A percentile compares a stretch with the other conserved stretches of the same genome.
phyloP scores from a whole-genome alignment of 345 rosid genomes.

The Raphanus sativus region DNA sequence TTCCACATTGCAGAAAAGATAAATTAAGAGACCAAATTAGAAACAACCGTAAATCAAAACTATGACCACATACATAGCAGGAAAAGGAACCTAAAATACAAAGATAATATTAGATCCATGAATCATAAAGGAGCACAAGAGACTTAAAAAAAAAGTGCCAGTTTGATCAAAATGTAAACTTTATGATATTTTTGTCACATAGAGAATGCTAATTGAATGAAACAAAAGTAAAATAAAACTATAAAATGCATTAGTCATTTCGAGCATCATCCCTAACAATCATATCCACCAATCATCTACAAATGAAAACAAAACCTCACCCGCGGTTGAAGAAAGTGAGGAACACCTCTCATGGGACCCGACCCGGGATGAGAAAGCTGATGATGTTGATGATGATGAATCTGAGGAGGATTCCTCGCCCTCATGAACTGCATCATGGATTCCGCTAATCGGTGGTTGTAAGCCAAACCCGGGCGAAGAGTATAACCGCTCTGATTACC shows the following conservation, averaged over 20 bases:
- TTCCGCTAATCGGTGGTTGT: slow-evolving; percentile 30
- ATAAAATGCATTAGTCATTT: not conserved
- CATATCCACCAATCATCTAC: not conserved
- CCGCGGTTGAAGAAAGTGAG: slow-evolving; percentile 45
- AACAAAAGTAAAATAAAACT: not conserved
- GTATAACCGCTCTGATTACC: slow-evolving; percentile 38
- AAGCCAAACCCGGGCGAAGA: slow-evolving; percentile 32
- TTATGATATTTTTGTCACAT: not conserved
- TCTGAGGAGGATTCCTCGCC: slow-evolving; percentile 38
- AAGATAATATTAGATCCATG: not conserved
- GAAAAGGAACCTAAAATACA: slow-evolving; percentile 1
- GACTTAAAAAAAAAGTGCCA: not conserved
- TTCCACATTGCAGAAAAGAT: slow-evolving; percentile 6
- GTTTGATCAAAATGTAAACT: not conserved
- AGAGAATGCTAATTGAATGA: not conserved
- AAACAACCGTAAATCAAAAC: not conserved
- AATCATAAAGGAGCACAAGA: not conserved
- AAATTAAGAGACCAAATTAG: not conserved
- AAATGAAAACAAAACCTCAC: slow-evolving; percentile 21
- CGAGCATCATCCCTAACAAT: not conserved
- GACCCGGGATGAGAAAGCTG: slow-evolving; percentile 31
- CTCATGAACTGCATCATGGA: slow-evolving; percentile 38
- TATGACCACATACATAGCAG: not conserved
- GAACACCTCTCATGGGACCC: slow-evolving; percentile 48
- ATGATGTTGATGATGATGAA: slow-evolving; percentile 23